Percentiles rank a stretch among this genome's conserved stretches.
These are phyloP conservation scores for Cryptosporidium andersoni DNA, from an alignment of 169 alveolate genomes.

Conservation along the genomic window DNA sequence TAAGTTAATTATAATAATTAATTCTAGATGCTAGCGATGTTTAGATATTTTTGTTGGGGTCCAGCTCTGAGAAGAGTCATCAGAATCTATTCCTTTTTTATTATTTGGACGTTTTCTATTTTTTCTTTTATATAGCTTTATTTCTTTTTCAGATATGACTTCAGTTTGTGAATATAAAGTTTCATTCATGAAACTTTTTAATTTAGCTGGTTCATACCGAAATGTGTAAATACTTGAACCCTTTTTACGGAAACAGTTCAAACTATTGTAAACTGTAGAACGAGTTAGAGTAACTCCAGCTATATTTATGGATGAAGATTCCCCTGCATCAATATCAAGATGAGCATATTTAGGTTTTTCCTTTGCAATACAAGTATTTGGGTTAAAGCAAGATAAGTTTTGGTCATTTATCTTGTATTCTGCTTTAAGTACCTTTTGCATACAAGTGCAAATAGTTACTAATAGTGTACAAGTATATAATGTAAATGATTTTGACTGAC, in stretches of 20 bases:
- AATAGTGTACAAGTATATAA: slow-evolving; percentile 14
- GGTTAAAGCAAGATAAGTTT: slow-evolving; percentile 42
- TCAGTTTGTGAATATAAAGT: slow-evolving; percentile 21
- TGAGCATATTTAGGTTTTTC: slow-evolving; percentile 56
- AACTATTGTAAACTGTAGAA: slow-evolving; percentile 4
- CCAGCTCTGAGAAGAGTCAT: slow-evolving; percentile 52
- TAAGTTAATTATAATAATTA: not conserved
- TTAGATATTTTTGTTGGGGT: slow-evolving; percentile 22
- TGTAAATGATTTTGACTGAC: not conserved
- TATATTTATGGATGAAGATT: not conserved
- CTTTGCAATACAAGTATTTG: slow-evolving; percentile 16
- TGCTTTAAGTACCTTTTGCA: slow-evolving; percentile 40
- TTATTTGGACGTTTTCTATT: slow-evolving; percentile 26
- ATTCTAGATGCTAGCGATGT: not conserved
- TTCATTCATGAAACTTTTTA: slow-evolving; percentile 13
- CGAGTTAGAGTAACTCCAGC: slow-evolving; percentile 18
- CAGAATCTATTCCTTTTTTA: slow-evolving; percentile 13
- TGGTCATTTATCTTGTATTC: slow-evolving; percentile 36
- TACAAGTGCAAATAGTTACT: slow-evolving; percentile 21
- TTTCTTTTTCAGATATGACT: slow-evolving; percentile 19
- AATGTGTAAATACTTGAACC: slow-evolving; percentile 14
- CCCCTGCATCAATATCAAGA: not conserved
- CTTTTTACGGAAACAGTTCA: slow-evolving; percentile 25
- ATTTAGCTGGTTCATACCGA: not conserved
- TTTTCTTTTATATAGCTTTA: slow-evolving; percentile 1